Base-by-base conservation (phyloP, 495 filamentous ascomycete species). In the Hypoxylon cercidicola region DNA sequence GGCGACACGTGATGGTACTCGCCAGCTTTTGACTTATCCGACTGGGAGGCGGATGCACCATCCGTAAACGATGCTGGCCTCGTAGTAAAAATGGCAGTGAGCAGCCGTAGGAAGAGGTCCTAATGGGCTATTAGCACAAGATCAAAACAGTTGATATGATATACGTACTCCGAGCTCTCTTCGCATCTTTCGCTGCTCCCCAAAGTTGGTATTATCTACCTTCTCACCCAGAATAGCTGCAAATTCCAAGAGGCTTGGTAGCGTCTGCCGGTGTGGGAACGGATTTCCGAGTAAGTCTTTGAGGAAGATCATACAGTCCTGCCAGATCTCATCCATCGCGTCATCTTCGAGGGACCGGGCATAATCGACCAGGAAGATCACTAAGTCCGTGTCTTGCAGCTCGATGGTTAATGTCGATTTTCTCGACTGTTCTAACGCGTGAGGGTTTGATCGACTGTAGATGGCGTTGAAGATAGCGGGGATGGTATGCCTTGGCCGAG, bases 311-410 rank as follows among this genome's bases (percentile, higher is more conserved):
- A 92, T 92, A 73, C 94, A 98, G 69, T 99, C 96, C 35, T 85
- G 80, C 95, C 95, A 99, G 28, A 99, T 97, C 76, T 99, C 95
- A 70, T 99, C 96, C 82, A 98, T 94, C n/a, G 95, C 90, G 80
- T 99, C 95, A 66, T 99, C 95, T 69, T 99, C 95, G 12, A 97
- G 79, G 3, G 93, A 94, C 19, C 86, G 84, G 1, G 93, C 89
- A 72, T 98, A 99, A 46, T 92, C 90, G 4, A 95, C 89, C 54
- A 98, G 75, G 72, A 98, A 99, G 16, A 88, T 85, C 8, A 93
- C 91, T 13, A 98, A 78, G 66, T 96, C 93, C 1, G 85, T 82
- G 59, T 97, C 94, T 20, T 87, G 85, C 5, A 98, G 75, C 58
- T 88, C 89, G 8, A 93, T 91, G 0, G 94, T 96, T 64, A 98